Conservation (phyloP, 805 yeast genomes). For the Myxozyma kluyveri region DNA sequence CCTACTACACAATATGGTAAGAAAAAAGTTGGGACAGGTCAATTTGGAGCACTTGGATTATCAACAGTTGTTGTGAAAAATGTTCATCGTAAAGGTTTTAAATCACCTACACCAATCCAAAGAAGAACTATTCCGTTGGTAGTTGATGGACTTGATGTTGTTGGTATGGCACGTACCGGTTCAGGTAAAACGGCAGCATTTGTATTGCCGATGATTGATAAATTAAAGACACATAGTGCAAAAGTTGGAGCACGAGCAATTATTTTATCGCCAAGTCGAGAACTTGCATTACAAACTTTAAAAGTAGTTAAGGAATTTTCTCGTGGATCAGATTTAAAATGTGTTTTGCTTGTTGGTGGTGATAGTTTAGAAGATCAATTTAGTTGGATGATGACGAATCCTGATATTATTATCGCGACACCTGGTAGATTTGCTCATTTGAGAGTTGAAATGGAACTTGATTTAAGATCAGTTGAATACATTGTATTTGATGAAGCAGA, state of each 20-base stretch:
- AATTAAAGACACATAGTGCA: conserved; percentile 76
- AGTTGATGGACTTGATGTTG: conserved; percentile 85
- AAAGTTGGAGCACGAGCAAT: conserved; percentile 81
- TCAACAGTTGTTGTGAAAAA: conserved; percentile 68
- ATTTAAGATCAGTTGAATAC: conserved; percentile 77
- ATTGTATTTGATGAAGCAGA: conserved; percentile 97
- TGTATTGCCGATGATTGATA: conserved; percentile 83
- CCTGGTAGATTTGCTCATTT: conserved; percentile 97
- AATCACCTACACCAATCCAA: conserved; percentile 96
- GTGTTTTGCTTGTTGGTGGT: conserved; percentile 89
- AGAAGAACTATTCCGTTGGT: conserved; percentile 91
- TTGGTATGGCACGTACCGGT: conserved; percentile 99
- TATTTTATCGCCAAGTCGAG: conserved; percentile 91
- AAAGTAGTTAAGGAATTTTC: conserved; percentile 86
- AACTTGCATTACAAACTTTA: conserved; percentile 88
- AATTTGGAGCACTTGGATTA: conserved; percentile 61
- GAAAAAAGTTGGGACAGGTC: conserved; percentile 44
- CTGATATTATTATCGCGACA: conserved; percentile 92
- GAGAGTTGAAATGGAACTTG: conserved; percentile 91
- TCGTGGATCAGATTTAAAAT: conserved; percentile 76
- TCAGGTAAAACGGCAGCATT: conserved; percentile 99
- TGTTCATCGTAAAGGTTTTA: conserved; percentile 79
- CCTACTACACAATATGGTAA: conserved; percentile 25
- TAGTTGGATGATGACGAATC: conserved; percentile 85
- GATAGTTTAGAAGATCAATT: conserved; percentile 98